Base-by-base conservation (phyloP, 2,329 filamentous ascomycete genomes). In the Plectosphaerella cucumerina region DNA sequence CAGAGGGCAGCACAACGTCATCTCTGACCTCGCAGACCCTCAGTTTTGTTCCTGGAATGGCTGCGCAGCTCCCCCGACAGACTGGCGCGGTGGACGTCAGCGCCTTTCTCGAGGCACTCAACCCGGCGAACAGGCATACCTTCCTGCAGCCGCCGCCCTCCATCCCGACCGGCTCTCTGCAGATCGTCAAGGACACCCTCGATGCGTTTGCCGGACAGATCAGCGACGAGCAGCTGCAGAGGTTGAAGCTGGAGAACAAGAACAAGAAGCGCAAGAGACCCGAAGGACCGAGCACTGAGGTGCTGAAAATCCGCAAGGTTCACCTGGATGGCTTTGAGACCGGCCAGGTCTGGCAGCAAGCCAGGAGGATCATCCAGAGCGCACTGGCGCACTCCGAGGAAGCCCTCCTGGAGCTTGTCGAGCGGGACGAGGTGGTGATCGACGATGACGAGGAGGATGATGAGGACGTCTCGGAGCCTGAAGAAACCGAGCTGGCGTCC, bases 311-410 rank as follows among this genome's bases (percentile, higher is more conserved):
- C 61, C 86, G 88, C 60, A 91, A 89, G 68, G 75, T 99, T 15
- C 89, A 97, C 65, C 76, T 90, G 6, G 84, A 96, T 51, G 94
- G 93, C 0, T 96, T 97, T 60, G 89, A 88, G 60, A 86, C 89
- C 11, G 83, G 86, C 18, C 93, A 97, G 69, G 85, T 99, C 42
- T 99, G 93, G 89, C 90, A 97, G 68, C 94, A 99, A 72, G 88
- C 90, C 9, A 86, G 85, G 62, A 84, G 89, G 60, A 90, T 97
- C 18, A 85, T 97, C 51, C 79, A 68, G 12, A 76, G 77, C 44
- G 70, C 80, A 11, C 59, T 83, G 44, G 67, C 71, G 41, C 75
- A 80, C 56, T 76, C 78, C 0, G 69, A 74, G 45, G 66, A 70
- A 6, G 62, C 71, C 4, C 62, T 84, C 15, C 65, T 71, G 47